Base-by-base conservation (phyloP, 306 rosid genomes). In the Rosa multiflora region DNA sequence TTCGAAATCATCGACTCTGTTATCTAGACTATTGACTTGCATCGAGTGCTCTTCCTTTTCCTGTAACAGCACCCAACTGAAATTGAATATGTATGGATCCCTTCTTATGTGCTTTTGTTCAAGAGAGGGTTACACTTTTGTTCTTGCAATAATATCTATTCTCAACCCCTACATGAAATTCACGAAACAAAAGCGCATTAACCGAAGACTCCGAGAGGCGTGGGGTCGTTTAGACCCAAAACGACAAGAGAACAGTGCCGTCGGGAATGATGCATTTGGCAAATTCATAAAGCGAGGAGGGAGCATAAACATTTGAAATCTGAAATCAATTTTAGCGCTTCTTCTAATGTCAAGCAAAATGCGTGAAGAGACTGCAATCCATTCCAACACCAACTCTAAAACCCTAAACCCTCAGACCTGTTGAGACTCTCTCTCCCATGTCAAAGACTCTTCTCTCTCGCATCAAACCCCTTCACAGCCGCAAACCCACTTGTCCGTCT, bases 391-490 rank as follows among this genome's bases (percentile, higher is more conserved):
- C 21, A 46, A 6, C 59, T 7, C 58, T 23, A 68, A 68, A 58
- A 8, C 37, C 29, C 18, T 9, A 70, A 70, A 46, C 39, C 77
- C 21, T 74, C n/a, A 47, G 53, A 18, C 32, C 26, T 32, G 35
- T 32, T 32, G 35, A 32, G 35, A 32, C 8, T 40, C 7, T 8
- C 7, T 8, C 48, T 18, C 26, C 76, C 83, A 91, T 93, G 95
- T 91, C 98, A 9, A 93, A 82, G 78, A 48, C 93, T 29, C 69
- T 91, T 75, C 91, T 93, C 70, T 88, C 91, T 73, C 88, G 89
- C 63, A 88, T 93, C 85, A 91, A 85, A 80, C 91, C 97, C 64
- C 84, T 76, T 48, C 85, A 74, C 73, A 67, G 13, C 40, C 86
- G 70, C 4, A 88, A 78, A 77, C 49, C 53, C 43, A 20, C 1